Evolutionary conservation across 176 grass and related monocot genomes (phyloP).

Genomic region (Rhynchospora pubera): DNA sequence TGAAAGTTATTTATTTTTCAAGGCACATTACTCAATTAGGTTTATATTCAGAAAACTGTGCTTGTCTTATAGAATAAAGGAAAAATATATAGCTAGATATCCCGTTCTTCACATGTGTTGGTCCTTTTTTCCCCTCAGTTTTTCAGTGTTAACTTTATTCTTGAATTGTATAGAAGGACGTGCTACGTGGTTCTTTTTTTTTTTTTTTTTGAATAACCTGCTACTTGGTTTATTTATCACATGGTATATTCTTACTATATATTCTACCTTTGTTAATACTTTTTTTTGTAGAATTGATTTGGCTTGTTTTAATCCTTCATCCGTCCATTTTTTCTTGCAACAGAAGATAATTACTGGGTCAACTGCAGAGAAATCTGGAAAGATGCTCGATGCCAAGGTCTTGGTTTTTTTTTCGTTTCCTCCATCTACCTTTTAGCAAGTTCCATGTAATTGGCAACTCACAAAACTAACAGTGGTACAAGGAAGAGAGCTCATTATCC

Average conservation of each 20-base stretch:
- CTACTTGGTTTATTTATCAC: not conserved
- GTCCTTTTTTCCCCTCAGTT: not conserved
- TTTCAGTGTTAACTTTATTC: not conserved
- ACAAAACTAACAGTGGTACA: not conserved
- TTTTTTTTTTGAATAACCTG: too few species aligned
- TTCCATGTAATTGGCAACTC: not conserved
- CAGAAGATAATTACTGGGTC: slow-evolving; percentile 45
- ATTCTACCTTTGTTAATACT: not conserved
- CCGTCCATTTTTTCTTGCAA: not conserved
- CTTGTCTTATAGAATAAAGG: not conserved
- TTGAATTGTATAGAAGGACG: not conserved
- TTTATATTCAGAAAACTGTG: slow-evolving; percentile 13
- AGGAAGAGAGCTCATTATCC: not conserved
- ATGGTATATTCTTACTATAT: not conserved
- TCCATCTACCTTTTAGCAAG: not conserved
- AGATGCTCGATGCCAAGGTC: slow-evolving; percentile 61
- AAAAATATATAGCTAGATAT: not conserved
- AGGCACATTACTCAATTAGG: slow-evolving; percentile 6
- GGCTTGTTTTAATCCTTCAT: not conserved
- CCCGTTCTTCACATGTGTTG: not conserved
- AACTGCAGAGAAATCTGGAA: slow-evolving; percentile 41
- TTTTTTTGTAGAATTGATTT: not conserved
- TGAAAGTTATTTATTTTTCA: not conserved
- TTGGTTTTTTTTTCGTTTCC: not conserved
- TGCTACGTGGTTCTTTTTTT: too few species aligned